phyloP scores from a whole-genome alignment of 2,329 filamentous ascomycete species.

The Aspergillus alliaceus region DNA sequence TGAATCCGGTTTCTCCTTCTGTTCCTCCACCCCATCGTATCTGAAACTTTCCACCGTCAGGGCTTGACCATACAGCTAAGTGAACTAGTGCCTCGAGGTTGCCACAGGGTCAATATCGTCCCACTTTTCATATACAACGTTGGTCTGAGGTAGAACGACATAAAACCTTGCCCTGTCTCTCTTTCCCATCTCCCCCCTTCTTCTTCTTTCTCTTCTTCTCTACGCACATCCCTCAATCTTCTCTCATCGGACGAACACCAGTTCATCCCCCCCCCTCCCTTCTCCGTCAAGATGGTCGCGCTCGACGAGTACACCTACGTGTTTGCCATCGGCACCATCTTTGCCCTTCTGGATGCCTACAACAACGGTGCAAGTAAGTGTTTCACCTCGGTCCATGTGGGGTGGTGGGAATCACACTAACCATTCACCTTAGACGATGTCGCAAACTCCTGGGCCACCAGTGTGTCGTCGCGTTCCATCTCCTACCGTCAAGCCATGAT shows the following conservation, averaged over 20 bases:
- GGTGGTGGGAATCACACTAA: neutral
- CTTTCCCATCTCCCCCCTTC: neutral
- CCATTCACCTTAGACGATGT: conserved; percentile 61
- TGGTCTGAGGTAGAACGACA: neutral
- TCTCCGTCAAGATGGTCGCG: conserved; percentile 51
- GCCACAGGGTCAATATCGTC: neutral
- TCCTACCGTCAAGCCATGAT: conserved; percentile 36
- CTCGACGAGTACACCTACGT: conserved; percentile 67
- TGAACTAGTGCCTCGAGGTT: neutral
- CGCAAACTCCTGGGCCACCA: conserved; percentile 79
- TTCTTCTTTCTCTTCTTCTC: neutral
- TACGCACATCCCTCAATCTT: neutral
- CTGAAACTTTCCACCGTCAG: neutral
- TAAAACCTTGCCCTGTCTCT: neutral
- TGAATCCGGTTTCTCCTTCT: neutral
- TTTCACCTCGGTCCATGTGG: no score
- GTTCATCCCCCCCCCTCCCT: neutral
- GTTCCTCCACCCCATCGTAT: neutral
- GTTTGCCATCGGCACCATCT: conserved; percentile 73
- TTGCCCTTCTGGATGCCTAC: conserved; percentile 74
- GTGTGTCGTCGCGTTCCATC: conserved; percentile 72
- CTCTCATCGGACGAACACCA: neutral
- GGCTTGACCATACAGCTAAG: neutral
- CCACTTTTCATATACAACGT: neutral
- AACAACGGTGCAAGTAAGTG: conserved; percentile 76